A percentile compares a stretch with the other conserved stretches of the same genome.
phyloP scores from a whole-genome alignment of 495 filamentous ascomycete genomes.

The Penicillium canariense region DNA sequence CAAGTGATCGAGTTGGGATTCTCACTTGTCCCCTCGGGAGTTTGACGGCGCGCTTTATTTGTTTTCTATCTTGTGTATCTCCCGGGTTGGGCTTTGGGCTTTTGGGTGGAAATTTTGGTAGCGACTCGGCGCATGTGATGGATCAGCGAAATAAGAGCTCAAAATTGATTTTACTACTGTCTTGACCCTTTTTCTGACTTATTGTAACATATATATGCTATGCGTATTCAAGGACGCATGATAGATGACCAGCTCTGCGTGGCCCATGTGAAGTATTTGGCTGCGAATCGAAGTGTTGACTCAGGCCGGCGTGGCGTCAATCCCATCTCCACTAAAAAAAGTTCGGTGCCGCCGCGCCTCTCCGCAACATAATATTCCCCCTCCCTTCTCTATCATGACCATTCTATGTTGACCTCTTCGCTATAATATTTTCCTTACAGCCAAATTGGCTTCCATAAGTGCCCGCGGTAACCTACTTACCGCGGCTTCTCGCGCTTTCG shows the following conservation, averaged over 20 bases:
- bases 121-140: conserved; percentile 23
- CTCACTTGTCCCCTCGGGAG: conserved; percentile 15
- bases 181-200: neutral
- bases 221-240: neutral
- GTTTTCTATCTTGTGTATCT: conserved; percentile 17
- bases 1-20: conserved; percentile 11
- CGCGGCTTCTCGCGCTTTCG: conserved; percentile 30
- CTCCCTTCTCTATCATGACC: neutral
- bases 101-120: conserved; percentile 26
- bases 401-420: conserved; percentile 3
- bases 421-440: conserved; percentile 5
- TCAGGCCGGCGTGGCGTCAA: conserved; percentile 3
- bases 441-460: conserved; percentile 46
- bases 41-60: conserved; percentile 23
- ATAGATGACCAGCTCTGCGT: no score
- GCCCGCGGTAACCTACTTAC: conserved; percentile 32
- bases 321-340: conserved; percentile 7
- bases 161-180: conserved; percentile 17
- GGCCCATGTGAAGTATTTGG: no score
- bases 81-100: conserved; percentile 16
- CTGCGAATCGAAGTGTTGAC: no score
- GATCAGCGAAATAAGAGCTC: conserved; percentile 22
- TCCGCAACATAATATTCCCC: neutral
- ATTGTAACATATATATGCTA: neutral
- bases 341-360: conserved; percentile 2